A percentile compares a stretch with the other conserved stretches of the same genome.
Conservation (phyloP, 345 rosid genomes). For the Pugionium dolabratum region DNA sequence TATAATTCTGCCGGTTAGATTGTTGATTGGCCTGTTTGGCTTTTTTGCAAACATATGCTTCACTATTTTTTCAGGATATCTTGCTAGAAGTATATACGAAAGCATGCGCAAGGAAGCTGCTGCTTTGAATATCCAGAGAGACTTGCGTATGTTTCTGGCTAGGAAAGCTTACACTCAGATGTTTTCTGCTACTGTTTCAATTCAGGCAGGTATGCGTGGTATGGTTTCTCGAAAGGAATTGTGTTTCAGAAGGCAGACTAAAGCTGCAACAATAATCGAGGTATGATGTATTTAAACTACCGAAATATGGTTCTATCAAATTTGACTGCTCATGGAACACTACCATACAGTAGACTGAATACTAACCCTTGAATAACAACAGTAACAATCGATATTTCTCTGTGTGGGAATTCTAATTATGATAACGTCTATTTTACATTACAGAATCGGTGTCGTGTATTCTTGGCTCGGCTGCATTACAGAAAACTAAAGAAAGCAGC, state of each 20-base stretch:
- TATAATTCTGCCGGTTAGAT: slow-evolving; percentile 6
- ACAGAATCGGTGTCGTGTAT: slow-evolving; percentile 79
- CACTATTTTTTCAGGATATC: slow-evolving; percentile 57
- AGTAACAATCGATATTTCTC: background rate
- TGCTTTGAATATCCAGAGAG: slow-evolving; percentile 76
- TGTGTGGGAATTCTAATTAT: slow-evolving; percentile 25
- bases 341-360: slow-evolving; percentile 3
- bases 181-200: slow-evolving; percentile 57
- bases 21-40: slow-evolving; percentile 13
- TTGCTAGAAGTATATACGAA: slow-evolving; percentile 67
- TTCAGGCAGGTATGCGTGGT: slow-evolving; percentile 91
- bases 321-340: slow-evolving; percentile 8
- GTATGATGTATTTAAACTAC: slow-evolving; percentile 31
- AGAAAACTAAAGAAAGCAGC: slow-evolving; percentile 46
- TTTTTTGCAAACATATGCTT: slow-evolving; percentile 1
- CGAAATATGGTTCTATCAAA: background rate
- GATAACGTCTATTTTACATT: slow-evolving; percentile 25
- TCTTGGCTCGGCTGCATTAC: slow-evolving; percentile 62
- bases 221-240: slow-evolving; percentile 87
- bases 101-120: slow-evolving; percentile 76
- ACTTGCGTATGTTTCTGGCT: slow-evolving; percentile 77
- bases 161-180: slow-evolving; percentile 67
- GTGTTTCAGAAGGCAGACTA: slow-evolving; percentile 70
- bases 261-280: slow-evolving; percentile 79
- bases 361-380: background rate